Conservation (phyloP, 805 yeast genomes). For the Myxozyma geophila region DNA sequence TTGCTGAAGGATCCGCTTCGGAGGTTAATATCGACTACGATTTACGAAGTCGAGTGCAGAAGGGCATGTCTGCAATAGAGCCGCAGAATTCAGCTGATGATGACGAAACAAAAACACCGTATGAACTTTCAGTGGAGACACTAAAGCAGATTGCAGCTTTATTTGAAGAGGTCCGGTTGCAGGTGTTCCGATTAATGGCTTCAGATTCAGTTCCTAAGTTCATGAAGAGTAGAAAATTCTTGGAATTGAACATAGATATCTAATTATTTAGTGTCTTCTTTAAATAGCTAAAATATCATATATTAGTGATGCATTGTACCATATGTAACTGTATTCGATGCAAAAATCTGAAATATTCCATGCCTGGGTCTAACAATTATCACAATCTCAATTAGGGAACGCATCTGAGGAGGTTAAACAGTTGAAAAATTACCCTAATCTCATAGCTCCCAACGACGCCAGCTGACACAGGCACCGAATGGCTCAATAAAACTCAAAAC, state of each 20-base stretch:
- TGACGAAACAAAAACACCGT: background rate
- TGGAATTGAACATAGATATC: slow-evolving; percentile 15
- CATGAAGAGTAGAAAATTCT: slow-evolving; percentile 12
- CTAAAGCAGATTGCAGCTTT: slow-evolving; percentile 25
- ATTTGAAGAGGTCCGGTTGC: slow-evolving; percentile 29
- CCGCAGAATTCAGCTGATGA: background rate
- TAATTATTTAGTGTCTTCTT: background rate
- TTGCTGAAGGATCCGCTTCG: slow-evolving; percentile 68
- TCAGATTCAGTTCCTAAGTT: slow-evolving; percentile 38
- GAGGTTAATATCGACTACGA: slow-evolving; percentile 69
- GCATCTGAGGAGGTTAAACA: too few species aligned
- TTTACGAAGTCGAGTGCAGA: slow-evolving; percentile 26
- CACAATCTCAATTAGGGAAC: too few species aligned
- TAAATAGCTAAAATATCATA: too few species aligned
- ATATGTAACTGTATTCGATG: too few species aligned
- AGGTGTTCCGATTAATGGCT: slow-evolving; percentile 37
- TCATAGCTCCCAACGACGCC: too few species aligned
- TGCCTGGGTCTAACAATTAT: too few species aligned
- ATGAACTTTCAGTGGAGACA: slow-evolving; percentile 13
- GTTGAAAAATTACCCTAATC: too few species aligned
- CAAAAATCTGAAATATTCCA: too few species aligned
- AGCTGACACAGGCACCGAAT: too few species aligned
- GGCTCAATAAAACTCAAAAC: too few species aligned
- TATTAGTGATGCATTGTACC: too few species aligned
- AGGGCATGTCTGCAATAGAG: slow-evolving; percentile 25